A percentile compares a stretch with the other conserved stretches of the same genome.
Conservation (phyloP, 257 asterid species). For the Solanum lycopersicoides region DNA sequence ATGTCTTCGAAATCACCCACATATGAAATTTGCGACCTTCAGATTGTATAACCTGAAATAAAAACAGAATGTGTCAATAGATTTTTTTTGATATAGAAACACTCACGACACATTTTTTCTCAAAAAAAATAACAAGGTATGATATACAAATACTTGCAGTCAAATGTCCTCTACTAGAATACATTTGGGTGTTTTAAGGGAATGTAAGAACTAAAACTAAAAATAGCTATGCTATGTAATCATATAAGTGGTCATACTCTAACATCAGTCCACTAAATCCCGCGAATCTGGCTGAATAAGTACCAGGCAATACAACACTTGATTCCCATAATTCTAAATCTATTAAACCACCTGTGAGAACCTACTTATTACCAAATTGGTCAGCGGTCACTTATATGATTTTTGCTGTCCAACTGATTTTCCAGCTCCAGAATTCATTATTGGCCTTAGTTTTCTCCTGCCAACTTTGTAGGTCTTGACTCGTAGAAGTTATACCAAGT, state of each 20-base stretch:
- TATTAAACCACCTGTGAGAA: background rate
- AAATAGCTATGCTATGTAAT: background rate
- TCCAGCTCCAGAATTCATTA: slow-evolving; percentile 18
- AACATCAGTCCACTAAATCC: background rate
- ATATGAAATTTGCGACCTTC: too few relatives aligned
- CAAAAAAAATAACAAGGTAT: background rate
- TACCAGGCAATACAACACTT: background rate
- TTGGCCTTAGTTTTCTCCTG: slow-evolving; percentile 99
- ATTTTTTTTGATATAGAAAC: too few relatives aligned
- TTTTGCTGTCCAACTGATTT: slow-evolving; percentile 9
- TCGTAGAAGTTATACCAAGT: slow-evolving; percentile 97
- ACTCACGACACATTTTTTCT: too few relatives aligned
- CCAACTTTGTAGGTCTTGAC: slow-evolving; percentile 93
- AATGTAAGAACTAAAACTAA: background rate
- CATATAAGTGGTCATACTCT: background rate
- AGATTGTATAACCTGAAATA: too few relatives aligned
- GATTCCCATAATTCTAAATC: background rate
- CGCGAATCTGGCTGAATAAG: background rate
- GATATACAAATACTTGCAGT: background rate
- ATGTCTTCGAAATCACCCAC: too few relatives aligned
- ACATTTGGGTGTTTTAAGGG: background rate
- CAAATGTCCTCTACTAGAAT: background rate
- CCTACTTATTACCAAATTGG: slow-evolving; percentile 41
- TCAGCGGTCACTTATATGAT: slow-evolving; percentile 33
- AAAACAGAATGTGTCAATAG: too few relatives aligned